Base-by-base conservation (phyloP, 805 yeast species). In the Suhomyces tanzawaensis region DNA sequence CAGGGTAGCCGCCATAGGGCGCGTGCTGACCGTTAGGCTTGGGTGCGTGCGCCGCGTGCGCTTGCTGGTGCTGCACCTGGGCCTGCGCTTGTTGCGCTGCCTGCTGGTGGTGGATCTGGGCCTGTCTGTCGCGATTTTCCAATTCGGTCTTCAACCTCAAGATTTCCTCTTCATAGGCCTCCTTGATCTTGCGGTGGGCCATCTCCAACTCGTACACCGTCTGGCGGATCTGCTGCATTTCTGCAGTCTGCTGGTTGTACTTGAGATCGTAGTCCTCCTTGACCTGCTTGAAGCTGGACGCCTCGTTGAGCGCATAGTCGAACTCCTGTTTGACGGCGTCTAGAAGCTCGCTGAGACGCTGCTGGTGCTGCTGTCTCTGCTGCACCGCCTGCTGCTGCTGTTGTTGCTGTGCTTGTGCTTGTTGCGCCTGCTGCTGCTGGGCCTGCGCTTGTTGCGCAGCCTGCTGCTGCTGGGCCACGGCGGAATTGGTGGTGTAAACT, bases 241-340 rank as follows among this genome's bases (percentile, higher is more conserved):
- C 99, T 37, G 82, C 85, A 40, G 88, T 82, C 64, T 91, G 97
- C 66, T 90, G 97, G 57, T 78, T 82, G 58, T 88, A 82, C 60
- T 90, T 90, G 51, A 83, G 71, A 63, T 91, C 98, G 52, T 81
- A 86, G 59, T 90, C 96, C 60, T 89, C 95, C 68, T 89, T 91
- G 61, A 89, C 96, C 61, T 86, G 79, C 53, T 91, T 79, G 64
- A 81, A 86, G 47, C 79, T 76, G 36, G 89, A 77, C 12, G 96
- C 95, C 64, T 91, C 97, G 55, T 79, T 80, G 46, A 85, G 76
- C 35, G 90, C 84, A 47, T 77, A 77, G 52, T 87, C 91, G 51
- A 90, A 90, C 70, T 91, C 99, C 58, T 82, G 86, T 64, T 88
- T 86, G 57, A 91, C 82, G 29, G 95, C 96, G 34, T 91, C 97